Base-by-base conservation (phyloP, 768 basidiomycete genomes). In the Tremella mesenterica region DNA sequence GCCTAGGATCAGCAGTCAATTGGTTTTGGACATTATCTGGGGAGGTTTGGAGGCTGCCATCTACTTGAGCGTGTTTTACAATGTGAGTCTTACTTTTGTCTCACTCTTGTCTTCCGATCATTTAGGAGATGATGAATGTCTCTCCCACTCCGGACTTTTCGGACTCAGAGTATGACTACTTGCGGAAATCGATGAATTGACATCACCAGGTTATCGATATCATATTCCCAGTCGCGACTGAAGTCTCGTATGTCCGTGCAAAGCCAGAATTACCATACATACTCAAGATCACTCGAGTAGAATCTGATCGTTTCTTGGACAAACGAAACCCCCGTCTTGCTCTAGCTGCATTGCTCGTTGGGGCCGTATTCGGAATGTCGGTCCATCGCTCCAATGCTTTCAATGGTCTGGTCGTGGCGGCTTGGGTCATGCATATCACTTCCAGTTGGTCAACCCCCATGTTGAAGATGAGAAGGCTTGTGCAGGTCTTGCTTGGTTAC, bases 71-170 rank as follows among this genome's bases (percentile, higher is more conserved):
- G 38, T 41, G 6, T 41, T 41, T 14, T 41, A 41, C 38, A 41
- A 41, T 41, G 38, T 41, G 38, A 41, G 38, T 41, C 38, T 41
- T n/a, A n/a, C n/a, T n/a, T n/a, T n/a, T n/a, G n/a, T n/a, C n/a
- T n/a, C n/a, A n/a, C n/a, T n/a, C n/a, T n/a, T n/a, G n/a, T n/a
- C n/a, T n/a, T n/a, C n/a, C n/a, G n/a, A n/a, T n/a, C n/a, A n/a
- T n/a, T n/a, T n/a, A n/a, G n/a, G n/a, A n/a, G n/a, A n/a, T n/a
- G n/a, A n/a, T n/a, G n/a, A n/a, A n/a, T n/a, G n/a, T n/a, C n/a
- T n/a, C n/a, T n/a, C n/a, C n/a, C n/a, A n/a, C n/a, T n/a, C n/a
- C n/a, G n/a, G n/a, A n/a, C n/a, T n/a, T n/a, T n/a, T n/a, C n/a
- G n/a, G n/a, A n/a, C n/a, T n/a, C n/a, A n/a, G n/a, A n/a, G n/a